A percentile compares a stretch with the other conserved stretches of the same genome.
These are phyloP conservation scores for Fagus sylvatica DNA, from an alignment of 306 rosid genomes.

Conservation along the genomic window DNA sequence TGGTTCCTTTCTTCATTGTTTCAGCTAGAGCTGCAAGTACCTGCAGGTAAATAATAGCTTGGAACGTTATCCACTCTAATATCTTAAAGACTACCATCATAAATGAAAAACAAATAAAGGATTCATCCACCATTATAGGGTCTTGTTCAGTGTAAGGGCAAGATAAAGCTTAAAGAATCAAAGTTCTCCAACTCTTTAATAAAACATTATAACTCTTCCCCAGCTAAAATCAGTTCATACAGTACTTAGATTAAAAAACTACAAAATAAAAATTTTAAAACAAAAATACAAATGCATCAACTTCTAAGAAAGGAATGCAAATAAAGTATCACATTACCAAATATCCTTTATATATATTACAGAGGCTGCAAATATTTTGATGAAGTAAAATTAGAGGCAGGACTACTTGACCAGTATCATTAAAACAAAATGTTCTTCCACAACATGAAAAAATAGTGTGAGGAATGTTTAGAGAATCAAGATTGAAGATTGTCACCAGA, in stretches of 20 bases:
- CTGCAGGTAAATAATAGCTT: constrained; percentile 41
- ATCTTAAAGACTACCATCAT: constrained; percentile 1
- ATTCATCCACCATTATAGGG: constrained; percentile 1
- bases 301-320: background rate
- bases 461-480: background rate
- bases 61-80: background rate
- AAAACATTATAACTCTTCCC: background rate
- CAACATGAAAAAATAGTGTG: background rate
- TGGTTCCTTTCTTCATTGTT: constrained; percentile 97
- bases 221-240: background rate
- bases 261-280: background rate
- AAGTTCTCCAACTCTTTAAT: background rate
- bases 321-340: background rate
- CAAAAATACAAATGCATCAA: background rate
- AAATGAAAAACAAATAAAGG: constrained; percentile 3
- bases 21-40: constrained; percentile 88
- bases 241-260: too few species aligned
- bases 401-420: background rate
- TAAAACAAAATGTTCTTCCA: background rate
- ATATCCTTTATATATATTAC: background rate
- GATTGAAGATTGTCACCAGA: background rate
- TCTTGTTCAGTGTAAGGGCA: background rate
- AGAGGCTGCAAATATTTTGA: background rate
- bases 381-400: background rate
- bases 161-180: background rate